phyloP scores from a whole-genome alignment of 768 basidiomycete species.

The Suillus occidentalis region DNA sequence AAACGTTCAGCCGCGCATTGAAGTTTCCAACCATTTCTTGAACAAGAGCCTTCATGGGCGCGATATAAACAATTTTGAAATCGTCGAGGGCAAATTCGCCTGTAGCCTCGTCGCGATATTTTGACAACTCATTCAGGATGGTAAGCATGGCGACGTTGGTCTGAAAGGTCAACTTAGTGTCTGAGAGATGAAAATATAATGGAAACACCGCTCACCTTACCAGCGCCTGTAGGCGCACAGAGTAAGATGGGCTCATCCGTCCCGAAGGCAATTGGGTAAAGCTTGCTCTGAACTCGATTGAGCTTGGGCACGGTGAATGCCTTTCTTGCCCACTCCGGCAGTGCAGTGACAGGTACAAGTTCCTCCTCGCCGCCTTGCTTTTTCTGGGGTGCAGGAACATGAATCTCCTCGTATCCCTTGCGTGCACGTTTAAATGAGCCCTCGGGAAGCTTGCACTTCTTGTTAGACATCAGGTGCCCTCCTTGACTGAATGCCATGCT shows the following conservation, averaged over 20 bases:
- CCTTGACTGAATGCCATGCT: constrained; percentile 96
- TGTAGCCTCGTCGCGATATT: constrained; percentile 81
- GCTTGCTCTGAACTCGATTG: constrained; percentile 91
- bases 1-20: constrained; percentile 63
- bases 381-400: constrained; percentile 90
- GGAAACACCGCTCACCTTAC: constrained; percentile 67
- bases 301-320: constrained; percentile 83
- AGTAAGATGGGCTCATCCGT: constrained; percentile 93
- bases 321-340: constrained; percentile 85
- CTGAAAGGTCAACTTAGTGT: constrained; percentile 40
- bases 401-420: constrained; percentile 98
- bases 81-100: constrained; percentile 81
- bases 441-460: constrained; percentile 96
- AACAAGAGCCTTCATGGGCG: constrained; percentile 98
- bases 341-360: constrained; percentile 63
- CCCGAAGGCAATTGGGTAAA: constrained; percentile 91
- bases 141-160: constrained; percentile 98
- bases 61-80: constrained; percentile 97
- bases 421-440: constrained; percentile 96
- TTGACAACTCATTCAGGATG: constrained; percentile 86
- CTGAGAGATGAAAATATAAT: background rate
- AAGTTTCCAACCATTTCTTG: constrained; percentile 99
- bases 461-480: constrained; percentile 97
- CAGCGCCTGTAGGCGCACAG: constrained; percentile 97
- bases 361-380: constrained; percentile 64